Base-by-base conservation (phyloP, 2,329 filamentous ascomycete species). In the Penicillium sp. region DNA sequence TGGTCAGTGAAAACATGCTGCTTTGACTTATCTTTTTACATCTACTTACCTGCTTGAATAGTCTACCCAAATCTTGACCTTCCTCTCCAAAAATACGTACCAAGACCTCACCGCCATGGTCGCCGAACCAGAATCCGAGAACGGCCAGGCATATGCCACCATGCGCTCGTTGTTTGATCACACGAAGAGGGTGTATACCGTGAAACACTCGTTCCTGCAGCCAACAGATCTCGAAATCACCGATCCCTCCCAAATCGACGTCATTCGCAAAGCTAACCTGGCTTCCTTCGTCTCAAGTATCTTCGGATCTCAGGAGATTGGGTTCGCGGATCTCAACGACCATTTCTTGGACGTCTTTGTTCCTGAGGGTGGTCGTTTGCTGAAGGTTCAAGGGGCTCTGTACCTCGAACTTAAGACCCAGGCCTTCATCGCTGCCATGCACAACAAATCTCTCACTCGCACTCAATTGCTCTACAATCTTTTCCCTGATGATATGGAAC, bases 371-470 rank as follows among this genome's bases (percentile, higher is more conserved):
- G 79, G 78, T 36, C 76, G 81, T 10, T 67, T 88, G 21, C 70
- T 84, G 18, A 84, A 85, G 61, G 82, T 80, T 56, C 83, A 86
- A 61, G 83, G 82, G 2, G 78, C 81, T 13, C 72, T 88, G 24
- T 86, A 82, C 60, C 75, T 88, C 13, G 84, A 87, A 57, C 71
- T 88, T 16, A 88, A 88, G 70, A 87, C 85, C 1, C 85, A 88
- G 66, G 83, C 84, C 13, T 88, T 86, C 62, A 83, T 88, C 52
- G 83, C 83, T 4, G 81, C 82, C 4, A 76, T 85, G 63, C 80
- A 82, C 59, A 82, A 80, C 62, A 79, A 79, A 40, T 79, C 84
- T 50, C 79, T 77, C 27, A 75, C 77, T 2, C 79, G 80, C 45
- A 80, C 83, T 18, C 79, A 84, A 40, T 75, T 86, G 27, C 70